Evolutionary conservation across 225 moss, liverwort and hornwort species (phyloP).

Genomic region (Bryoerythrophyllum caledonicum): DNA sequence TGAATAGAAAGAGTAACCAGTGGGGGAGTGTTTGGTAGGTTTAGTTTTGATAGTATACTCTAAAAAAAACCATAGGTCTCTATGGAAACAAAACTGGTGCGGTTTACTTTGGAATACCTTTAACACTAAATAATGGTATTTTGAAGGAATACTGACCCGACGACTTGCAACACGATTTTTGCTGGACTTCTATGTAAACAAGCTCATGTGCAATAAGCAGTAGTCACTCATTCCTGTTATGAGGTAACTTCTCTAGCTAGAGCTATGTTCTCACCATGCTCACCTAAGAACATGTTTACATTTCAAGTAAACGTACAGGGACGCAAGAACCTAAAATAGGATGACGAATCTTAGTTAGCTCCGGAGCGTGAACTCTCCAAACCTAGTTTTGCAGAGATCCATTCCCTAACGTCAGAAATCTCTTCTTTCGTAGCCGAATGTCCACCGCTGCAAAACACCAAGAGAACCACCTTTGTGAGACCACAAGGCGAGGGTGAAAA

Average conservation of each 20-base stretch:
- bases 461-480: conserved; percentile 6
- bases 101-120: too few species aligned
- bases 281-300: conserved; percentile 9
- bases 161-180: too few species aligned
- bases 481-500: neutral
- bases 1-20: too few species aligned
- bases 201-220: too few species aligned
- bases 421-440: conserved; percentile 51
- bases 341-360: conserved; percentile 16
- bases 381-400: conserved; percentile 45
- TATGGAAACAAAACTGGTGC: too few species aligned
- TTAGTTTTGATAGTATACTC: too few species aligned
- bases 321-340: neutral
- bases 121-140: too few species aligned
- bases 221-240: too few species aligned
- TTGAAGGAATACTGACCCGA: too few species aligned
- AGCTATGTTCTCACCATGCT: neutral
- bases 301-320: neutral
- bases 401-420: conserved; percentile 49
- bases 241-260: neutral
- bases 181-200: too few species aligned
- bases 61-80: too few species aligned
- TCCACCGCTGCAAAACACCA: conserved; percentile 42
- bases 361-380: conserved; percentile 33
- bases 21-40: too few species aligned